Base-by-base conservation (phyloP, 306 rosid genomes). In the Quercus variabilis region DNA sequence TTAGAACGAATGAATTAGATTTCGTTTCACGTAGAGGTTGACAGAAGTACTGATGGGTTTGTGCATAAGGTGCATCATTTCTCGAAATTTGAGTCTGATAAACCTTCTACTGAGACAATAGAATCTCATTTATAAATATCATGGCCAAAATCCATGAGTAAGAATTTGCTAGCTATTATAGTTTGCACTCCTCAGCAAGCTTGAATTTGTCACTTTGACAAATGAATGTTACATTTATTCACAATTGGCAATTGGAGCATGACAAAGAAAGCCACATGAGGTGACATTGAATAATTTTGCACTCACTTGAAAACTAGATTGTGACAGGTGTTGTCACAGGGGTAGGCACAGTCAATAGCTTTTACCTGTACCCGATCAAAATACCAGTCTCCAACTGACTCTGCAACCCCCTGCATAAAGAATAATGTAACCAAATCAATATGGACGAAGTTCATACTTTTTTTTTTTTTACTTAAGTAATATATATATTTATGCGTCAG, bases 251-350 rank as follows among this genome's bases (percentile, higher is more conserved):
- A 71, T 75, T 62, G 67, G 78, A 49, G 59, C 26, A 67, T 35
- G 70, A 35, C 12, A 20, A 79, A 76, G 65, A 11, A 38, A 23
- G 56, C 55, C 18, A 58, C 26, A 38, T 74, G 85, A 76, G 78
- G 69, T 63, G 69, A 31, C 59, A 82, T 62, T 64, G 63, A 56
- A 71, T 72, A 51, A 77, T 65, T 81, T 86, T 73, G 35, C 85
- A 86, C 94, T 93, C 94, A 90, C 89, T 92, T 85, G 88, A 88
- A 88, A 74, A 85, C 90, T 77, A 90, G 85, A 80, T 92, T 84
- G 82, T 94, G 98, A 84, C 97, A 94, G 78, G 93, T 90, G 10
- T 67, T 90, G 91, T 92, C 98, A 80, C 98, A 94, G 28, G 98
- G 97, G 77, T 92, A 92, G 71, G 92, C 87, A 82, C 98, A 94